These are phyloP conservation scores for Ottelia alismoides DNA, from an alignment of 106 monocot genomes.

Conservation along the genomic window DNA sequence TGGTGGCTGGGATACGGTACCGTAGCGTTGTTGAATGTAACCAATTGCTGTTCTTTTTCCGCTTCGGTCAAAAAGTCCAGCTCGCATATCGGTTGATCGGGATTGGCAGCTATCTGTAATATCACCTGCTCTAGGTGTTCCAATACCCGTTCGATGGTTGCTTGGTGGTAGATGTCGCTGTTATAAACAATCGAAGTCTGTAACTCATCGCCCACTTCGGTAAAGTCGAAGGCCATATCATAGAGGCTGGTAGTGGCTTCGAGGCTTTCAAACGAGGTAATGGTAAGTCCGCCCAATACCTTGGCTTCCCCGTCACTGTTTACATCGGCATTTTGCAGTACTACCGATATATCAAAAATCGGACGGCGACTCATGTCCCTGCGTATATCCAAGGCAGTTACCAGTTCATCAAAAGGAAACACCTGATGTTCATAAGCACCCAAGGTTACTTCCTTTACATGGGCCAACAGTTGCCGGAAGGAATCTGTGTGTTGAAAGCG, in stretches of 20 bases:
- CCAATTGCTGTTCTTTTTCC: too few relatives aligned
- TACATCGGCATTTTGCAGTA: not conserved
- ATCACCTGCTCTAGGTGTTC: too few relatives aligned
- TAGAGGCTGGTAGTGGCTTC: not conserved
- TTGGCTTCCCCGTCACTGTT: not conserved
- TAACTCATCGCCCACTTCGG: not conserved
- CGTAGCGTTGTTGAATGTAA: too few relatives aligned
- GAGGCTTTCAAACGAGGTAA: not conserved
- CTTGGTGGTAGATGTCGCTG: not conserved
- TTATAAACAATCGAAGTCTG: not conserved
- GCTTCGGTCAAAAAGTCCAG: too few relatives aligned
- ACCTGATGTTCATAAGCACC: not conserved
- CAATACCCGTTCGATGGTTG: too few relatives aligned
- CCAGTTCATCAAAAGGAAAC: not conserved
- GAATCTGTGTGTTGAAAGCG: not conserved
- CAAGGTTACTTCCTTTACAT: not conserved
- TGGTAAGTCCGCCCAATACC: too few relatives aligned
- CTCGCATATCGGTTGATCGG: too few relatives aligned
- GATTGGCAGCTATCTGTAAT: too few relatives aligned
- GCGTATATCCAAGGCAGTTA: not conserved
- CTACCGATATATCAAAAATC: not conserved
- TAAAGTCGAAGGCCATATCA: not conserved
- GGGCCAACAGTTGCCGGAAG: not conserved
- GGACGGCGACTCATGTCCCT: not conserved
- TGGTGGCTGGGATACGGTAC: too few relatives aligned